Base-by-base conservation (phyloP, 2,329 filamentous ascomycete genomes). In the Pestalotiopsis sp. region DNA sequence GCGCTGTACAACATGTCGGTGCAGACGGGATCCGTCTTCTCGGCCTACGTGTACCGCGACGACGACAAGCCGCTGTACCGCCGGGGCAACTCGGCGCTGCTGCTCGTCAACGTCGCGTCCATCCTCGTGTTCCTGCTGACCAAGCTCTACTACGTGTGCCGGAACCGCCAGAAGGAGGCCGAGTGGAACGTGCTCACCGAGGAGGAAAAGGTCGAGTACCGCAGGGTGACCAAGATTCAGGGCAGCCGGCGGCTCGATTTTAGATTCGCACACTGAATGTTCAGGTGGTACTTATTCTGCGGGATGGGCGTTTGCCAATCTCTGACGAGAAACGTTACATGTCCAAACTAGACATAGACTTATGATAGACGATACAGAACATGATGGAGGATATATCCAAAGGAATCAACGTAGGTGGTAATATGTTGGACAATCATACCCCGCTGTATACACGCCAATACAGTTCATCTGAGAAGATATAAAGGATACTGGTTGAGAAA, bases 1-100 rank as follows among this genome's bases (percentile, higher is more conserved):
- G 88, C 87, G 0, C 73, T 89, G 5, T 91, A 90, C 76, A 90
- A 90, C 70, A 83, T 82, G 76, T 73, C 74, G 13, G 77, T 81
- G 6, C 81, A 83, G 69, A 38, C 76, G 0, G 80, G 81, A 3
- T 77, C 73, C 68, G 76, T 83, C 6, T 73, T 76, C n/a, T 70
- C 72, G 25, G 75, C 75, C 14, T 78, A 81, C 71, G 86, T 90
- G 14, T 90, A 90, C 73, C 79, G 84, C 1, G 81, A 86, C 1
- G 80, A 86, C 52, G 88, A 91, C 71, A 83, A 84, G 67, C 87
- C 87, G 0, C 76, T 83, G 4, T 89, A 90, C 69, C 79, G 81
- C 2, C 80, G 81, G 0, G 89, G 89, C 0, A 90, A 91, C 69
- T 83, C 81, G 41, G 81, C 84, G 0, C 75, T 90, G 1, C 81